phyloP scores from a whole-genome alignment of 371 early-diverging fungal species.

The Syncephalis fuscata region DNA sequence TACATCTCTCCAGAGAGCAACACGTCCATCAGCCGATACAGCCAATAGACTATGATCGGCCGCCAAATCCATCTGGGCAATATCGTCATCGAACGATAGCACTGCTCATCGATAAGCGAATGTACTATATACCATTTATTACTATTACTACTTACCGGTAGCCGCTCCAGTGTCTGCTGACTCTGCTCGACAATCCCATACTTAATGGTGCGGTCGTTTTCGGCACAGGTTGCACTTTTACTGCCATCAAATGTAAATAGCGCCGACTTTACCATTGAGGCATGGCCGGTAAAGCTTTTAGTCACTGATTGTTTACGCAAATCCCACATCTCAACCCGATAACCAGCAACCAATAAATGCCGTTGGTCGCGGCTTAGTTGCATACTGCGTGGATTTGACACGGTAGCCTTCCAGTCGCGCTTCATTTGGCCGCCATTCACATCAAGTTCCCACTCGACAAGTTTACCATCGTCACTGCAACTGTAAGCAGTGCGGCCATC shows the following conservation, averaged over 20 bases:
- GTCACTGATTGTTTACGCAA: constrained; percentile 22
- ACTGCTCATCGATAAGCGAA: constrained; percentile 8
- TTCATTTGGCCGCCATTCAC: constrained; percentile 18
- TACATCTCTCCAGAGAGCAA: constrained; percentile 57
- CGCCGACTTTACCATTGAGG: constrained; percentile 35
- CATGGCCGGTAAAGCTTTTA: constrained; percentile 59
- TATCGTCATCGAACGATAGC: constrained; percentile 44
- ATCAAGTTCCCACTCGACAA: constrained; percentile 58
- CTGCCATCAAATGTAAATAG: constrained; percentile 36
- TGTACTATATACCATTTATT: not conserved
- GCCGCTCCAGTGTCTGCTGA: constrained; percentile 28
- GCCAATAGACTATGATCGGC: constrained; percentile 38
- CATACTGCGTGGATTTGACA: constrained; percentile 32
- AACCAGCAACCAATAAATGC: constrained; percentile 40
- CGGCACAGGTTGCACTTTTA: constrained; percentile 42
- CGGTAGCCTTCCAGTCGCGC: constrained; percentile 28
- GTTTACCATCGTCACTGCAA: constrained; percentile 37
- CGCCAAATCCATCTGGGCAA: constrained; percentile 29
- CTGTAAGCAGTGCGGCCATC: constrained; percentile 43
- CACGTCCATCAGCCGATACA: constrained; percentile 48
- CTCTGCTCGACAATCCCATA: constrained; percentile 47
- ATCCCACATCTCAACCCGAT: constrained; percentile 49
- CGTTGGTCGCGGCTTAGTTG: constrained; percentile 37
- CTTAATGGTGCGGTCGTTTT: constrained; percentile 60
- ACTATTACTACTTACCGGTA: constrained; percentile 16